Conservation (phyloP, 148 eudicot species). For the Nepenthes mirabilis region DNA sequence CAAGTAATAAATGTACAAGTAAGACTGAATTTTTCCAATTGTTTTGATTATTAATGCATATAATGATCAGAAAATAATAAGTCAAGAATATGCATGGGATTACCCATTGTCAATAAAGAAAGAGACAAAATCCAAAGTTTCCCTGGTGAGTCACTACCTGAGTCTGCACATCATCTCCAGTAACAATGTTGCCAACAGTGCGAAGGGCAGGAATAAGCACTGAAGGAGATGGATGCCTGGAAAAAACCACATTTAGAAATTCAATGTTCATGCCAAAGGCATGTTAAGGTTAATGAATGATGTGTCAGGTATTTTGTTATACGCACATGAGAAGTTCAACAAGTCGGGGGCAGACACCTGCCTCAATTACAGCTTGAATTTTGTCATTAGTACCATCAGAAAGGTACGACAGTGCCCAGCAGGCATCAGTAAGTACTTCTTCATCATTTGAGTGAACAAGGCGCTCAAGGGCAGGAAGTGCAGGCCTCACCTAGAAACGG, state of each 20-base stretch:
- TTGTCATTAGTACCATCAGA: constrained; percentile 85
- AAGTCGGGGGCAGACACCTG: constrained; percentile 63
- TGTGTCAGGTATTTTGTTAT: neutral
- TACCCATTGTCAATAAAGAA: neutral
- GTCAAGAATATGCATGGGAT: neutral
- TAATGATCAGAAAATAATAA: neutral
- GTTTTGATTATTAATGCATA: too few relatives aligned
- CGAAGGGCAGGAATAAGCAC: constrained; percentile 80
- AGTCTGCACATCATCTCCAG: constrained; percentile 78
- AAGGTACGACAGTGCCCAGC: constrained; percentile 87
- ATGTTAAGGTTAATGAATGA: constrained; percentile 3
- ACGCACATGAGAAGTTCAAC: constrained; percentile 73
- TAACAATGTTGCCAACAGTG: constrained; percentile 73
- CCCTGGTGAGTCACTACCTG: constrained; percentile 32
- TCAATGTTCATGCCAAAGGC: neutral
- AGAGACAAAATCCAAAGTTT: neutral
- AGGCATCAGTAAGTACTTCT: constrained; percentile 78
- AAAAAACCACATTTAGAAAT: constrained; percentile 1
- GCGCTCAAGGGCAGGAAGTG: constrained; percentile 67
- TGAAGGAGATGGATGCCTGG: constrained; percentile 64
- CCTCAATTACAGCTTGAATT: constrained; percentile 82
- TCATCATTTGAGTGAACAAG: constrained; percentile 77
- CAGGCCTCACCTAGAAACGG: constrained; percentile 43
- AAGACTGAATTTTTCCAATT: too few relatives aligned
- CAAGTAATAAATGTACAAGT: too few relatives aligned